Percentiles rank a stretch among this genome's conserved stretches.
phyloP scores from a whole-genome alignment of 345 rosid genomes.

The Brassica carinata region DNA sequence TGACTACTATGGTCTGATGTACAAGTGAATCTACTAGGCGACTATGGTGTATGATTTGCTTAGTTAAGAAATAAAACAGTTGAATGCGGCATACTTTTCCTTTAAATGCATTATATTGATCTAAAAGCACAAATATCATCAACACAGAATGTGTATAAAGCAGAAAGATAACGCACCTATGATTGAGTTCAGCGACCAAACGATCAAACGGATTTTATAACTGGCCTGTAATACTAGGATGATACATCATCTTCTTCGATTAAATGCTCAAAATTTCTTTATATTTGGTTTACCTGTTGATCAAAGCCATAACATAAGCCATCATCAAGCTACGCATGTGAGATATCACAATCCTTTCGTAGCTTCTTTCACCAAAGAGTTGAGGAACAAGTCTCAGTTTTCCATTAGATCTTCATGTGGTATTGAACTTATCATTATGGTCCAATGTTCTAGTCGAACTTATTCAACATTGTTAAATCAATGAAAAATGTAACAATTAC shows the following conservation, averaged over 20 bases:
- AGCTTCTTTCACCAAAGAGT: background rate
- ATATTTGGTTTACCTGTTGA: background rate
- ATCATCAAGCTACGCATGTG: background rate
- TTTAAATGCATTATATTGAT: background rate
- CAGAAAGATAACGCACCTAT: background rate
- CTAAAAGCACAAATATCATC: background rate
- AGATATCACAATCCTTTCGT: background rate
- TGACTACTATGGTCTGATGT: background rate
- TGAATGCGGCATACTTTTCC: background rate
- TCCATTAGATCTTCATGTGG: conserved; percentile 26
- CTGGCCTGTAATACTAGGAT: background rate
- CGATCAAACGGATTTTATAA: background rate
- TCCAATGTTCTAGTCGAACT: background rate
- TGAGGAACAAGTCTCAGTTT: background rate
- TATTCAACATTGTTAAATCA: background rate
- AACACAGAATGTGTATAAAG: background rate
- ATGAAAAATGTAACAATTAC: background rate
- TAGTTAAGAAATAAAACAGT: conserved; percentile 1
- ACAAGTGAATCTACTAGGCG: background rate
- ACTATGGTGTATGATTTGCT: background rate
- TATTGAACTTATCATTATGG: background rate
- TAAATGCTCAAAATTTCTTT: too few species aligned
- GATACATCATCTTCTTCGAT: background rate
- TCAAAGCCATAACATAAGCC: background rate
- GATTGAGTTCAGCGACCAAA: background rate